A percentile compares a stretch with the other conserved stretches of the same genome.
Evolutionary conservation across 2,329 filamentous ascomycete species (phyloP).

Genomic region (Chrysoporthe deuterocubensis): DNA sequence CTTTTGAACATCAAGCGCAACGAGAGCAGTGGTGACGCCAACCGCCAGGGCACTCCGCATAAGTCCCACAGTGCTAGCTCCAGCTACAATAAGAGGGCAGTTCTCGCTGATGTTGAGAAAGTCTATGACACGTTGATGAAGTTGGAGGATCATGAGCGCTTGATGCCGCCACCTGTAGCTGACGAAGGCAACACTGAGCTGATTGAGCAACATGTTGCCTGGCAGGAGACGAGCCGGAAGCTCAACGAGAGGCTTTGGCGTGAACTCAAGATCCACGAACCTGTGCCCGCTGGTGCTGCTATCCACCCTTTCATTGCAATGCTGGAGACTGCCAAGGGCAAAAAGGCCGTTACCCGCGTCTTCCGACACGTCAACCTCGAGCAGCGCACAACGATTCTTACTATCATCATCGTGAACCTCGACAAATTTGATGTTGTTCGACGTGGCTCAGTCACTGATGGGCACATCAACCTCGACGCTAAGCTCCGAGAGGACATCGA

Average conservation of each 20-base stretch:
- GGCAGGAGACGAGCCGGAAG: constrained; percentile 71
- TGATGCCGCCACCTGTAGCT: constrained; percentile 67
- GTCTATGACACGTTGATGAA: constrained; percentile 90
- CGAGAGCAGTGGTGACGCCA: constrained; percentile 66
- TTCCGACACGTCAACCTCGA: constrained; percentile 93
- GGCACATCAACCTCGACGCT: constrained; percentile 72
- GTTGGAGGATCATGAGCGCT: constrained; percentile 89
- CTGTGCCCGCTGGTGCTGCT: constrained; percentile 72
- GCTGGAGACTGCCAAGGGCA: constrained; percentile 91
- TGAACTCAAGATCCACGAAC: constrained; percentile 89
- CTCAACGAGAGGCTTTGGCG: constrained; percentile 84
- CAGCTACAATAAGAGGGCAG: constrained; percentile 77
- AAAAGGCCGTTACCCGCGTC: constrained; percentile 91
- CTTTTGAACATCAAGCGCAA: constrained; percentile 92
- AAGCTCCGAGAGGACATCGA: constrained; percentile 90
- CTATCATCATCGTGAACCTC: constrained; percentile 92
- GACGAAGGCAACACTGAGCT: constrained; percentile 69
- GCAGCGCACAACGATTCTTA: constrained; percentile 92
- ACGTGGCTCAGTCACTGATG: constrained; percentile 73
- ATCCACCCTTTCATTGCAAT: constrained; percentile 96
- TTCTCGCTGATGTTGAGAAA: constrained; percentile 84
- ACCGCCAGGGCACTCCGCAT: constrained; percentile 56
- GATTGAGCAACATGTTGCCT: constrained; percentile 76
- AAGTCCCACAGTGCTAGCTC: constrained; percentile 40
- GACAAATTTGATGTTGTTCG: constrained; percentile 90